Percentiles rank a stretch among this genome's conserved stretches.
Conservation (phyloP, 139 green algal genomes). For the Tetraselmis chui region DNA sequence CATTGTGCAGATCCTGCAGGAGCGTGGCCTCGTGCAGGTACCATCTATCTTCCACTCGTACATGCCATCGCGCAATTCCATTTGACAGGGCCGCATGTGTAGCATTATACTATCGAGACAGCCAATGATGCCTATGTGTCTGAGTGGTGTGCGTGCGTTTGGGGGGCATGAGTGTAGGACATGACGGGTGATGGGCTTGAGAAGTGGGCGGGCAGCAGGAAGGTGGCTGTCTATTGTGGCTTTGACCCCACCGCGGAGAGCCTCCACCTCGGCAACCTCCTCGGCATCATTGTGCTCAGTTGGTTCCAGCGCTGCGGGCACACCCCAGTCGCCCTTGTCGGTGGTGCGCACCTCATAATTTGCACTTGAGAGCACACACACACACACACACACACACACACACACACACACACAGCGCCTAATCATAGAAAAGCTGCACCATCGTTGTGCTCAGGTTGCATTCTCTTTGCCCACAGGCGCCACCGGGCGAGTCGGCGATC, state of each 20-base stretch:
- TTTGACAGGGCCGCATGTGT: too few relatives aligned
- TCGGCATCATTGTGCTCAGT: slow-evolving; percentile 93
- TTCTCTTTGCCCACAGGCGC: slow-evolving; percentile 53
- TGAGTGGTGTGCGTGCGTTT: too few relatives aligned
- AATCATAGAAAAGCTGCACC: too few relatives aligned
- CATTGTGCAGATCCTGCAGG: slow-evolving; percentile 57
- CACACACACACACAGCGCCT: too few relatives aligned
- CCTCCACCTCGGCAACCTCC: slow-evolving; percentile 92
- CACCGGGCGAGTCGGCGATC: slow-evolving; percentile 90
- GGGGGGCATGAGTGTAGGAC: too few relatives aligned
- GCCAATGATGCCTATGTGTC: not conserved
- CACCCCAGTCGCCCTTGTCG: slow-evolving; percentile 74
- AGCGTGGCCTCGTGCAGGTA: slow-evolving; percentile 71
- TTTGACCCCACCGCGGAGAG: slow-evolving; percentile 95
- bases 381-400: too few relatives aligned
- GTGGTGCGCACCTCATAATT: slow-evolving; percentile 46
- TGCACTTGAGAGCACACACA: too few relatives aligned
- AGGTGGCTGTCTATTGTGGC: slow-evolving; percentile 86
- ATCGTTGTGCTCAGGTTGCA: too few relatives aligned
- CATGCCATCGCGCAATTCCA: too few relatives aligned
- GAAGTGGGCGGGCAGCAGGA: slow-evolving; percentile 17
- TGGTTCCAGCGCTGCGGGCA: slow-evolving; percentile 94
- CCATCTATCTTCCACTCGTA: too few relatives aligned
- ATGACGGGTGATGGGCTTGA: slow-evolving; percentile 65
- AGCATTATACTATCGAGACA: too few relatives aligned